Conservation (phyloP, 2,329 filamentous ascomycete genomes). For the Colletotrichum gigasporum region DNA sequence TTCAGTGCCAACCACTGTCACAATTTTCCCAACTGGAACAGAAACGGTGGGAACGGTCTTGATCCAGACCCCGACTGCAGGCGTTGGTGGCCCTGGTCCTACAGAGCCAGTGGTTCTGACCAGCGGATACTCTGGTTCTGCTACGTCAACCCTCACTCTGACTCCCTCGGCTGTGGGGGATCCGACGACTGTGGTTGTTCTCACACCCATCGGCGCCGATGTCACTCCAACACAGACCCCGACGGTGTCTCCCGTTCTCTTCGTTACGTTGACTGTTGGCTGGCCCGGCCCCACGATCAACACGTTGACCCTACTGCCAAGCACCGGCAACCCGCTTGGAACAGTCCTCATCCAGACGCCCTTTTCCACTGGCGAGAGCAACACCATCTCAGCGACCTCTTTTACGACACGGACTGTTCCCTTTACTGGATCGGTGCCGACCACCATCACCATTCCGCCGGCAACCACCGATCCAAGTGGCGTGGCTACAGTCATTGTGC, state of each 20-base stretch:
- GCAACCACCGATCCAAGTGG: not conserved
- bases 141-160: slow-evolving; percentile 15
- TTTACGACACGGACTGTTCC: not conserved
- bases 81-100: not conserved
- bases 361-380: not conserved
- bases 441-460: not conserved
- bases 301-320: not conserved
- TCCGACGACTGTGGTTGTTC: slow-evolving; percentile 19
- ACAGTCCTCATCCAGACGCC: not conserved
- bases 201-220: not conserved
- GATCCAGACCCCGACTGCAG: slow-evolving; percentile 2
- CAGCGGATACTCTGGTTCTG: slow-evolving; percentile 18
- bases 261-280: not conserved
- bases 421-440: slow-evolving; percentile 2
- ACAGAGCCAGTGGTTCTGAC: not conserved
- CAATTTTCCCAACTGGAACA: slow-evolving; percentile 2
- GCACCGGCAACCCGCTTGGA: not conserved
- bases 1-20: not conserved
- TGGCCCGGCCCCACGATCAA: not conserved
- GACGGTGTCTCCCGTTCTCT: not conserved
- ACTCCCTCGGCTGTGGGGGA: slow-evolving; percentile 10
- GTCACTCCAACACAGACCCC: not conserved
- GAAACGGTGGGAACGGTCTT: slow-evolving; percentile 1
- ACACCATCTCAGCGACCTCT: not conserved
- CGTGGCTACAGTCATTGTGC: slow-evolving; percentile 2